These are phyloP conservation scores for Colletotrichum musae DNA, from an alignment of 2,329 filamentous ascomycete genomes.

Conservation along the genomic window DNA sequence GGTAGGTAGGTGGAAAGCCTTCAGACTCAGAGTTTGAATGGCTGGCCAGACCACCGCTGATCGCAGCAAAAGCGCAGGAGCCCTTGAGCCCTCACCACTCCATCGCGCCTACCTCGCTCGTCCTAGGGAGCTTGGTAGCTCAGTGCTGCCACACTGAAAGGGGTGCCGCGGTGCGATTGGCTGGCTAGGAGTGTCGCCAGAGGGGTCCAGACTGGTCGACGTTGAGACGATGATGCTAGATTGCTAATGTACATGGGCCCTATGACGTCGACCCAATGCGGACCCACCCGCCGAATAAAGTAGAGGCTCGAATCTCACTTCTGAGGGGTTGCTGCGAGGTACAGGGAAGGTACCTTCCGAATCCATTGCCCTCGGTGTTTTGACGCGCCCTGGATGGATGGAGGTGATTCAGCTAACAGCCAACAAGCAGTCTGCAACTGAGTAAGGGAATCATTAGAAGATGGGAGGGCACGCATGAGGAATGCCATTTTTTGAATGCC, in stretches of 20 bases:
- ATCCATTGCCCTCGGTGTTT: background rate
- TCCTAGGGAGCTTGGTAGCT: background rate
- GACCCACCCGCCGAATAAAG: constrained; percentile 23
- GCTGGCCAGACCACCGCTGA: no score
- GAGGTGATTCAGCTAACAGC: background rate
- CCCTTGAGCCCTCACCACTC: no score
- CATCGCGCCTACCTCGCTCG: background rate
- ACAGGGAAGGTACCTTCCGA: constrained; percentile 23
- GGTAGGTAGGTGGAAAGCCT: no score
- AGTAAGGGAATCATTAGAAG: no score
- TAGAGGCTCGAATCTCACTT: background rate
- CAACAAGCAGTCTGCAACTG: no score
- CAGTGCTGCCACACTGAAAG: constrained; percentile 21
- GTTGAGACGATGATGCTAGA: constrained; percentile 39
- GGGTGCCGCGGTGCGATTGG: constrained; percentile 26
- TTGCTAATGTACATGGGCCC: constrained; percentile 29
- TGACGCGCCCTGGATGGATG: background rate
- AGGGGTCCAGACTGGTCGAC: constrained; percentile 39
- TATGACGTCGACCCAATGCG: constrained; percentile 38
- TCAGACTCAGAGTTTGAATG: no score
- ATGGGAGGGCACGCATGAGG: background rate
- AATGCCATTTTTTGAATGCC: background rate
- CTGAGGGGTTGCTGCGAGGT: constrained; percentile 20
- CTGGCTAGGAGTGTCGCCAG: constrained; percentile 4
- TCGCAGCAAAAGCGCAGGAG: no score